Percentiles rank a stretch among this genome's conserved stretches.
phyloP scores from a whole-genome alignment of 441 rosid species.

The Eruca vesicaria region DNA sequence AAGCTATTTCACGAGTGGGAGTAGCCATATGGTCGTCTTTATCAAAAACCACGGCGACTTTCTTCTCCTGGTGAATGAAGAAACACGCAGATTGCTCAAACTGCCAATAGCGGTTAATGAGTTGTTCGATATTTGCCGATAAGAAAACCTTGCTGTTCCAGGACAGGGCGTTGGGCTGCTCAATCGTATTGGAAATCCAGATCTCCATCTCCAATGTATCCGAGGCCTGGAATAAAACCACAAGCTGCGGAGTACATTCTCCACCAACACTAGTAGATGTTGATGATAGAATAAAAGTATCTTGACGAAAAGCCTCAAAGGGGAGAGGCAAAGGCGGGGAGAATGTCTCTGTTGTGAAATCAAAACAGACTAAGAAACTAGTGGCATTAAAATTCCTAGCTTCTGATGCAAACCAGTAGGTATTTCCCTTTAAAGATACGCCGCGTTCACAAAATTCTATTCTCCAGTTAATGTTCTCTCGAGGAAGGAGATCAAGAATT shows the following conservation, averaged over 20 bases:
- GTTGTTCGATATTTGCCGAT: background rate
- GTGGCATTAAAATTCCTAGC: background rate
- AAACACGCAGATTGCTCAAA: background rate
- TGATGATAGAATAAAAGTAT: background rate
- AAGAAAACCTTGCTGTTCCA: too few species aligned
- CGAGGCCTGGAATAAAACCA: background rate
- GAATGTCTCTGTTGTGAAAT: constrained; percentile 2
- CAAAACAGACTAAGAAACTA: background rate
- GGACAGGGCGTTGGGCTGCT: too few species aligned
- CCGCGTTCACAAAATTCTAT: background rate
- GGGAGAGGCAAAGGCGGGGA: background rate
- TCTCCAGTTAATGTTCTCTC: background rate
- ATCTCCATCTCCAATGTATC: too few species aligned
- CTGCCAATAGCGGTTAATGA: background rate
- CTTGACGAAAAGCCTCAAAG: background rate
- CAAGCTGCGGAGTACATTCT: background rate
- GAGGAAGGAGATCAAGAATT: background rate
- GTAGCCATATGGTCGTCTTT: background rate
- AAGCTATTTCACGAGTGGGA: background rate
- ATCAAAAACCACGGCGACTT: background rate
- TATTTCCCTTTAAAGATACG: background rate
- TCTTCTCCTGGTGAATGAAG: background rate
- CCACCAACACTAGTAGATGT: background rate
- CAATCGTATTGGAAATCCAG: too few species aligned
- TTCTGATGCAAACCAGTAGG: background rate